phyloP scores from a whole-genome alignment of 257 asterid genomes.

The Henckelia pumila region DNA sequence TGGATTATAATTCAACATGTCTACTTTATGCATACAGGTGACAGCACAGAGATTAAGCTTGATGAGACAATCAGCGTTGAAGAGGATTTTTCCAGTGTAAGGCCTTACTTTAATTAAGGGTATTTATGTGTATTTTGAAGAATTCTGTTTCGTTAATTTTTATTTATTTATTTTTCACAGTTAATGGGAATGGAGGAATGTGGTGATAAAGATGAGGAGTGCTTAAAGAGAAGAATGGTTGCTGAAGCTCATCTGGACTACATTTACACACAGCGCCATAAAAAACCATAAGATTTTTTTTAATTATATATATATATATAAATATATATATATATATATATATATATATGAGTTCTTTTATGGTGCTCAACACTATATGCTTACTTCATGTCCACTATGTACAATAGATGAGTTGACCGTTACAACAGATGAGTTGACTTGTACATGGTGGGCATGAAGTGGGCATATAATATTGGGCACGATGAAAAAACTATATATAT shows the following conservation, averaged over 20 bases:
- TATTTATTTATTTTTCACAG: constrained; percentile 26
- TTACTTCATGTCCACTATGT: too few relatives aligned
- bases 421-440: too few relatives aligned
- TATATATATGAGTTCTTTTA: too few relatives aligned
- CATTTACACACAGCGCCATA: constrained; percentile 56
- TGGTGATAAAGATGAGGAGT: constrained; percentile 38
- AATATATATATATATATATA: too few relatives aligned
- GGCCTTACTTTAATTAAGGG: constrained; percentile 3
- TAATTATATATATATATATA: too few relatives aligned
- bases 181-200: constrained; percentile 55
- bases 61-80: constrained; percentile 19
- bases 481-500: too few relatives aligned
- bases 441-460: too few relatives aligned
- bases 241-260: constrained; percentile 67
- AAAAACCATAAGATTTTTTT: constrained; percentile 19
- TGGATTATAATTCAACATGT: neutral
- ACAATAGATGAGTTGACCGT: too few relatives aligned
- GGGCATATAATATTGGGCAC: too few relatives aligned
- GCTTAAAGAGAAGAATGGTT: constrained; percentile 54
- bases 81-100: constrained; percentile 44
- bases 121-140: neutral
- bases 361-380: too few relatives aligned
- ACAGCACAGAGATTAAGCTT: neutral
- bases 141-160: neutral
- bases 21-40: constrained; percentile 18